Percentiles rank a stretch among this genome's conserved stretches.
phyloP scores from a whole-genome alignment of 202 grass and related monocot species.

The Schoenoplectus tabernaemontani region DNA sequence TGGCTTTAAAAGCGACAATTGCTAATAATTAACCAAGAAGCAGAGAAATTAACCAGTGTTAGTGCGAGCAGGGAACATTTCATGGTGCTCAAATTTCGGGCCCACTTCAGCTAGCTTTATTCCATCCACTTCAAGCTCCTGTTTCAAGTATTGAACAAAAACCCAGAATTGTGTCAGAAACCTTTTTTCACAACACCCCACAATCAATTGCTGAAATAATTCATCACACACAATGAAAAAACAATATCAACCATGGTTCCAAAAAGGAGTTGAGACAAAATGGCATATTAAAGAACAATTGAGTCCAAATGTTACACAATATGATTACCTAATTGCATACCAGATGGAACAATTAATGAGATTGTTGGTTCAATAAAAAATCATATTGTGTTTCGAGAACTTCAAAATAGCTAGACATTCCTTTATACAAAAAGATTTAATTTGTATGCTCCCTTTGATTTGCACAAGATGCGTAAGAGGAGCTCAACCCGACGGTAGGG shows the following conservation, averaged over 20 bases:
- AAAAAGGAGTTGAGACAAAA: background rate
- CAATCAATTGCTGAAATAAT: background rate
- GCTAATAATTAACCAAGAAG: background rate
- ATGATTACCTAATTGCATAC: background rate
- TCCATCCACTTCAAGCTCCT: constrained; percentile 62
- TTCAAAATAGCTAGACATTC: background rate
- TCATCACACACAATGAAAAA: background rate
- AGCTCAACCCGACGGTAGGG: too few relatives aligned
- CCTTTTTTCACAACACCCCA: background rate
- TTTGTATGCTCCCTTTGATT: constrained; percentile 25
- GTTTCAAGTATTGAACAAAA: constrained; percentile 20
- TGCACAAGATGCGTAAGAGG: constrained; percentile 14
- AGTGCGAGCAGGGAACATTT: constrained; percentile 87
- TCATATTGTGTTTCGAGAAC: background rate
- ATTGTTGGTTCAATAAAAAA: background rate
- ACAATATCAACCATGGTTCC: background rate
- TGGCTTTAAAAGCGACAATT: constrained; percentile 10
- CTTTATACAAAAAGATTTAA: background rate
- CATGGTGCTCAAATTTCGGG: constrained; percentile 93
- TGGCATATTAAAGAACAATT: background rate
- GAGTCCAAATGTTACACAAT: background rate
- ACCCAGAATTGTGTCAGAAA: background rate
- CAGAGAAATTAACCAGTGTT: constrained; percentile 56
- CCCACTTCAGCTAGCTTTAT: constrained; percentile 79
- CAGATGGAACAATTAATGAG: background rate